Evolutionary conservation across 257 asterid genomes (phyloP), one percentile per base, ranked within the genome.

Genomic region (Gynochthodes officinalis): DNA sequence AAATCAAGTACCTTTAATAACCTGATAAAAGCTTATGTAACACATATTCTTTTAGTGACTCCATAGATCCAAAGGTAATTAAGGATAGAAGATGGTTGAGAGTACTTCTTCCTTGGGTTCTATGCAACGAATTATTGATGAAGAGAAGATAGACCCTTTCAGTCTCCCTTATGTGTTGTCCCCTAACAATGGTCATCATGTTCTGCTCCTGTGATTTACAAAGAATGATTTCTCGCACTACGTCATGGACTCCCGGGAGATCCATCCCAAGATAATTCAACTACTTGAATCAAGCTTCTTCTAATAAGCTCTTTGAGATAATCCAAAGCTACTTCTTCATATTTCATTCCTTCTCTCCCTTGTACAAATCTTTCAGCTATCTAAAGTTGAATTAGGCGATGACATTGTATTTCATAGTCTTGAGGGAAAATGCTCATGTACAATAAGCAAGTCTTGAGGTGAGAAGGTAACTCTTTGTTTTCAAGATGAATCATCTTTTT

Each of bases 231-330:
- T 75, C 75, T 25, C 53, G 58, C 30, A 73, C 44, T 15, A 50
- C 27, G 73, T 79, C 76, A 59, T 66, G 77, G 48, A 75, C 55
- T 44, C 64, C 32, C 19, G n/a, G 70, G 42, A 14, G 77, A 69
- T 71, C 75, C 80, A 52, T 79, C 59, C 43, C 28, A 7, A 21
- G 50, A 40, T n/a, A 35, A 39, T 12, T 63, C 30, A 33, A 59
- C 42, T 32, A 75, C 75, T 49, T 52, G 72, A 33, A 79, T 52
- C 52, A 79, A 52, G 72, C 72, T 71, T 49, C 77, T 58, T 19
- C 64, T 79, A 55, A 73, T 64, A 23, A 75, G 83, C 65, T 79
- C 77, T 25, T 58, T 75, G 25, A 79, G 80, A 62, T 79, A 71
- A 43, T 57, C 72, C 1, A 43, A 64, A 33, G 83, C 80, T 23